Evolutionary conservation across 129 eudicot species (phyloP), one percentile per base, ranked within the genome.

Genomic region (Artemisia annua): DNA sequence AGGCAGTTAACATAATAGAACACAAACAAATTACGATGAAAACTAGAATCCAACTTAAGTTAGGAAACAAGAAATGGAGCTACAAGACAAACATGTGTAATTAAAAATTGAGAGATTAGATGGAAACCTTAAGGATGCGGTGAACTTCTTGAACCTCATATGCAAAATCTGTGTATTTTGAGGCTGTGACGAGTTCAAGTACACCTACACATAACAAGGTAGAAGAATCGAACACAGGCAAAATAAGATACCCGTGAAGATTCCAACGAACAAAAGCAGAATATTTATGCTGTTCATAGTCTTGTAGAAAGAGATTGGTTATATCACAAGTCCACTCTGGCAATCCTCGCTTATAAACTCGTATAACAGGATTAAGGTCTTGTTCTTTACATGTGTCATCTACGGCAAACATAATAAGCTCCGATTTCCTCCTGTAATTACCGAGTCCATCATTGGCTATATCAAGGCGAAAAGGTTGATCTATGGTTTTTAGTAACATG

Each of bases 111-210:
- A 46, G 56, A 22, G 39, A 67, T 46, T 11, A 48, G 6, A 13
- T 0, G 15, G 17, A 66, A 11, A 67, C 71, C 71, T 67, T 67
- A 4, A 48, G 57, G 43, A 56, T 11, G 24, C 19, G 71, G 2
- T 67, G 58, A 67, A 67, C 3, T 7, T 67, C 44, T 67, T 67
- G 71, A 67, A 67, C 71, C 58, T 67, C 71, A 11, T 67, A 67
- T 5, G 56, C 43, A 67, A 11, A 67, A 13, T 67, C 58, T 48
- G 7, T 35, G 50, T 67, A 20, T 67, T 19, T 48, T 4, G 32
- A 14, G 15, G 57, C 19, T 20, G 71, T 67, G 18, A 67, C 50
- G 58, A 13, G 4, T 22, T 67, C 58, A 48, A 67, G 71, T 48
- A 67, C 71, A 48, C 58, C 71, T 19, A 48, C 58, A 67, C 58